Base-by-base conservation (phyloP, 306 rosid genomes). In the Begonia loranthoides region DNA sequence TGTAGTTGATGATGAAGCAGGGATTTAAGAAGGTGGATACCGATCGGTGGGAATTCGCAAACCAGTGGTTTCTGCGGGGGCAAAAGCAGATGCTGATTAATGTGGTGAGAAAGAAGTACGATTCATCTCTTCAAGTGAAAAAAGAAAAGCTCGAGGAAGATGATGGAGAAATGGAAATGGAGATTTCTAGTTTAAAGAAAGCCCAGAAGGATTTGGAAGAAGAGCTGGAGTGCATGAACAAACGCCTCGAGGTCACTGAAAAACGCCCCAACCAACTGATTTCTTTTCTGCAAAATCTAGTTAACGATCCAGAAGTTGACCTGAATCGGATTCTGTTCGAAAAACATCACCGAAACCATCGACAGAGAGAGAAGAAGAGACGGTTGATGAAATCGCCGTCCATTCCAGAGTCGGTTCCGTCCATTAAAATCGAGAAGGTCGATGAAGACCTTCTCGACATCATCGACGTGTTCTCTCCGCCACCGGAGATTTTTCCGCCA, bases 11-110 rank as follows among this genome's bases (percentile, higher is more conserved):
- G 36, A 28, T 28, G 36, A 28, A 28, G 22, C 58, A 87, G 96
- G 94, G 92, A 16, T 90, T 90, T 72, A 76, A 77, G 52, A 90
- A 90, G 62, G 95, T 90, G n/a, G 95, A 90, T 61, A 87, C 97
- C 12, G 97, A 90, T 60, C 56, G 66, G 39, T 90, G 97, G 97
- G 97, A 90, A 55, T 90, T 90, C 17, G 97, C 97, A 48, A 85
- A 73, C 64, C 87, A 86, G 73, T 86, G 92, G 83, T 90, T 90
- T 52, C 79, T 90, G 3, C 66, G 88, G 0, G 95, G 86, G 10
- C 95, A 90, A 56, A 78, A 72, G 61, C 94, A 85, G 41, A 63
- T 86, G 48, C 49, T 90, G 66, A 65, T 50, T 49, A 85, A 90
- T 59, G 72, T 90, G 17, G 68, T 48, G 19, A 62, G 97, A 46